Base-by-base conservation (phyloP, 306 rosid species). In the Malus fusca region DNA sequence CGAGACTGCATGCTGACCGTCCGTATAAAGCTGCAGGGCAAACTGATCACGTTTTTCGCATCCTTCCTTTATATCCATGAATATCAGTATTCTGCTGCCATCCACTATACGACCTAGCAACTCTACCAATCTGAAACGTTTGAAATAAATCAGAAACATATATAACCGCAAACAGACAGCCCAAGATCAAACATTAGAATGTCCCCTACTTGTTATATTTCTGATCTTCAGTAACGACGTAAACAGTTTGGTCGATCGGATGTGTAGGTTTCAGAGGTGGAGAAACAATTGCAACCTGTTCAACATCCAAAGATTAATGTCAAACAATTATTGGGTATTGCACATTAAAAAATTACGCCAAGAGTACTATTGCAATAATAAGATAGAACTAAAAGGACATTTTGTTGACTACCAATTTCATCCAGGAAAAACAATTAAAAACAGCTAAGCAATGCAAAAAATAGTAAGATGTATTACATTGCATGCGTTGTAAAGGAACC, bases 21-120 rank as follows among this genome's bases (percentile, higher is more conserved):
- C 99, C 93, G 82, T 95, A 75, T 92, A 96, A 77, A 92, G 99
- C 82, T 90, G 97, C 69, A 96, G 81, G 6, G 99, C 92, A 67
- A 89, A 85, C 76, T 90, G 98, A 87, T 95, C 99, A 0, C 2
- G 53, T 13, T 13, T 11, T 46, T 46, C 7, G 75, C 99, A 90
- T 69, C 97, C 99, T 85, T 95, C 92, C 81, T 95, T 95, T 44
- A 96, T 95, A 85, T 95, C 97, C 99, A 95, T 92, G 83, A 95
- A 92, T 77, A 95, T 88, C 75, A 95, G 83, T 85, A 95, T 89
- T 76, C 99, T 88, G 82, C 99, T 92, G 65, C 97, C 98, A 84
- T 95, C 98, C 99, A 95, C 90, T 78, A 89, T 92, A 79, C 88
- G 97, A 81, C 90, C 98, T 53, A 95, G 90, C 86, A 95, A 88